Evolutionary conservation across 139 green algal species (phyloP).

Genomic region (Picochlorum sp.): DNA sequence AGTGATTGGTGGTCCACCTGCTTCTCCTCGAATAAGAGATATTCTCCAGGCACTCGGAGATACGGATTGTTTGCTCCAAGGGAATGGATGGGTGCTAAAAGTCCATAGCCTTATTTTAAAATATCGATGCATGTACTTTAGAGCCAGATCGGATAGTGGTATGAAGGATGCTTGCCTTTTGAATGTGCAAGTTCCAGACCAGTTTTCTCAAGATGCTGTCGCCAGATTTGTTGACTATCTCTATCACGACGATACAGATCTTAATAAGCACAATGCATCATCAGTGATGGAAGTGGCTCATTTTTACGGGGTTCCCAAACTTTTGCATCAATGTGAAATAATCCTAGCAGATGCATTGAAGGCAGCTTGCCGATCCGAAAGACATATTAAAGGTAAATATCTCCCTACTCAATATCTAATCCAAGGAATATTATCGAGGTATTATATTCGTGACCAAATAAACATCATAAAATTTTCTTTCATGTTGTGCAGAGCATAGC

Average conservation of each 20-base stretch:
- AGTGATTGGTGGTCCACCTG: too few relatives aligned
- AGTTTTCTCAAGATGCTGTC: slow-evolving; percentile 31
- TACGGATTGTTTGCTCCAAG: not conserved
- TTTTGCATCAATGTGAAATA: slow-evolving; percentile 34
- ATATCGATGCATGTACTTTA: slow-evolving; percentile 31
- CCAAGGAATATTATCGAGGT: too few relatives aligned
- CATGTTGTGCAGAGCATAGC: slow-evolving; percentile 5
- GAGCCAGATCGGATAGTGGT: slow-evolving; percentile 29
- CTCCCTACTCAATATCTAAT: too few relatives aligned
- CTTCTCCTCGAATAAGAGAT: not conserved
- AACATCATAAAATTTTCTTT: too few relatives aligned
- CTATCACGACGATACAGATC: slow-evolving; percentile 34
- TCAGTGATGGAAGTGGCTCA: slow-evolving; percentile 29
- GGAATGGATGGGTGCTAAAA: not conserved
- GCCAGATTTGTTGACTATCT: slow-evolving; percentile 35
- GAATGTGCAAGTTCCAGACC: slow-evolving; percentile 33
- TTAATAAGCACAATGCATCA: not conserved
- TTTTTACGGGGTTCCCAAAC: slow-evolving; percentile 38
- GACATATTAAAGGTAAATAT: too few relatives aligned
- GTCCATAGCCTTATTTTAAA: slow-evolving; percentile 24
- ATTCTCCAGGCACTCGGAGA: not conserved
- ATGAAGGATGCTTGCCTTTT: slow-evolving; percentile 27
- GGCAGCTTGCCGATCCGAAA: not conserved
- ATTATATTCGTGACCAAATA: too few relatives aligned
- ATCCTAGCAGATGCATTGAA: slow-evolving; percentile 29